phyloP scores from a whole-genome alignment of 1,284 basidiomycete species.

The Ceratobasidium sp. region DNA sequence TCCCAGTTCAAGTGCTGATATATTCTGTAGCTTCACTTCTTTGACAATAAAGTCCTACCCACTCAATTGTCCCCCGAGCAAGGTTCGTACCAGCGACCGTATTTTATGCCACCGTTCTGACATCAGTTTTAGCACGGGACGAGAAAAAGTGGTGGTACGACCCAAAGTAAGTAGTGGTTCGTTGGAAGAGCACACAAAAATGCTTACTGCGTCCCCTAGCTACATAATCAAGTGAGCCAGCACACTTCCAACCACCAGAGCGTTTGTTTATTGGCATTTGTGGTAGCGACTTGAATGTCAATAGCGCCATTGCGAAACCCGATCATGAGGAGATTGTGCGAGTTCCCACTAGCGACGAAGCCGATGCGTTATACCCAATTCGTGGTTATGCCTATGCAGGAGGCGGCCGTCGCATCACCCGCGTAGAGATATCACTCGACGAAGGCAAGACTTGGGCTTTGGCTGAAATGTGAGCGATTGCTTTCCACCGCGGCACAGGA shows the following conservation, averaged over 20 bases:
- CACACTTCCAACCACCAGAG: neutral
- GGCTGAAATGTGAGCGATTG: conserved; percentile 52
- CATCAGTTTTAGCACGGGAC: conserved; percentile 52
- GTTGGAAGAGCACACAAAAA: neutral
- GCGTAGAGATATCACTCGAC: conserved; percentile 68
- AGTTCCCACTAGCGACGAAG: conserved; percentile 40
- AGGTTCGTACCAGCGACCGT: conserved; percentile 1
- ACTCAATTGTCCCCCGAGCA: conserved; percentile 62
- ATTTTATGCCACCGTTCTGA: neutral
- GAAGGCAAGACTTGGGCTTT: conserved; percentile 63
- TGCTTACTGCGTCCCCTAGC: conserved; percentile 43
- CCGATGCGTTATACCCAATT: conserved; percentile 50
- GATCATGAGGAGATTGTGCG: conserved; percentile 61
- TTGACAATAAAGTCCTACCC: conserved; percentile 70
- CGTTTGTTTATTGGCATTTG: too few species aligned
- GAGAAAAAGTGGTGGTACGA: conserved; percentile 71
- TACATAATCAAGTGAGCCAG: conserved; percentile 55
- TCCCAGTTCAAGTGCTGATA: neutral
- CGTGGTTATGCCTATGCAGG: conserved; percentile 71
- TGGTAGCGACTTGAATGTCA: conserved; percentile 65
- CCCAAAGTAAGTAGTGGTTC: conserved; percentile 54
- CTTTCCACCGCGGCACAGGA: conserved; percentile 29
- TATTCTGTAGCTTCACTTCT: conserved; percentile 47
- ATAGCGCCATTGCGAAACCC: conserved; percentile 65
- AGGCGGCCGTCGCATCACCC: conserved; percentile 65